Percentiles rank a stretch among this genome's conserved stretches.
Evolutionary conservation across 2,329 filamentous ascomycete species (phyloP).

Genomic region (Aspergillus persii): DNA sequence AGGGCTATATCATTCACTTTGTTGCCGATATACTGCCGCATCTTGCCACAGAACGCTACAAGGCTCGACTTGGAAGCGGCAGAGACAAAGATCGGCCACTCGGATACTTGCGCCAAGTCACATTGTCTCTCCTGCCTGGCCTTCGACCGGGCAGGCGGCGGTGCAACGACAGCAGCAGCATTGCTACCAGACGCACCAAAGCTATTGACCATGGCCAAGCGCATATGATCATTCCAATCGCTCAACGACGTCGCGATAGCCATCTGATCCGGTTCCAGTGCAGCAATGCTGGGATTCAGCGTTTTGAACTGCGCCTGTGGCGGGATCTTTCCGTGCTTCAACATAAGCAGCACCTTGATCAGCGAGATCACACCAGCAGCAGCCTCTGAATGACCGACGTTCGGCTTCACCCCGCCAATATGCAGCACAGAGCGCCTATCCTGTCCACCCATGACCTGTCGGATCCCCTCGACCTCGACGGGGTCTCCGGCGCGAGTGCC

Average conservation of each 20-base stretch:
- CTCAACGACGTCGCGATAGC: constrained; percentile 18
- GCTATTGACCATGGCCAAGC: constrained; percentile 25
- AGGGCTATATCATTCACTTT: too few species aligned
- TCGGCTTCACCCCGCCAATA: constrained; percentile 31
- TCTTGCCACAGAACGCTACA: too few species aligned
- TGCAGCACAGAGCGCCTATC: constrained; percentile 7
- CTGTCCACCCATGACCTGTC: constrained; percentile 11
- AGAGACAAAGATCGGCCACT: background rate
- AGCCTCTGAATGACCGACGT: constrained; percentile 34
- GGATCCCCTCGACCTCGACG: constrained; percentile 24
- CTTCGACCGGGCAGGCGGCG: background rate
- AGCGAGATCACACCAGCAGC: constrained; percentile 30
- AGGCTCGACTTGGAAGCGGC: background rate
- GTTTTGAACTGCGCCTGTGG: constrained; percentile 24
- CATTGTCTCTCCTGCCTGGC: too few species aligned
- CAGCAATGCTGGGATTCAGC: constrained; percentile 21
- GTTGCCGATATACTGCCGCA: too few species aligned
- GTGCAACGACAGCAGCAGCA: constrained; percentile 5
- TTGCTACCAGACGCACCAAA: constrained; percentile 16
- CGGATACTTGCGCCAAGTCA: too few species aligned
- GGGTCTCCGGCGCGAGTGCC: constrained; percentile 31
- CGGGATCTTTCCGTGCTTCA: constrained; percentile 23
- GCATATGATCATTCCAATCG: constrained; percentile 17
- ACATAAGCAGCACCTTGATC: constrained; percentile 30
- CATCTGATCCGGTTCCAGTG: constrained; percentile 15